Base-by-base conservation (phyloP, 176 grass and related monocot species). In the Eragrostis curvula region DNA sequence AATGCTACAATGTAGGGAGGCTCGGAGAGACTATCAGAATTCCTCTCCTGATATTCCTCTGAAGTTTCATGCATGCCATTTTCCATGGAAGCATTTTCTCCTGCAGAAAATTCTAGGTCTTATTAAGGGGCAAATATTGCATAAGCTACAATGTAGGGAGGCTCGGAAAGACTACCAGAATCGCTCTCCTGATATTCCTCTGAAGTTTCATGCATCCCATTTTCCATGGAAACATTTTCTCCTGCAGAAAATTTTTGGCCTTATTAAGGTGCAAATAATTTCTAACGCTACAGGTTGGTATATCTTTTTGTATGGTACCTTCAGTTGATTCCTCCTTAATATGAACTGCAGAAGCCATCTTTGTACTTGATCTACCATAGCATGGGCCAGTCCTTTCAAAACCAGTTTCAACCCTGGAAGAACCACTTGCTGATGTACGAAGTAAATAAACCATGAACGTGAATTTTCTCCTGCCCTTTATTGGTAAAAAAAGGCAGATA, bases 371-470 rank as follows among this genome's bases (percentile, higher is more conserved):
- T 66, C 48, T 55, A 0, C 57, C 23, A 77, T 21, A 15, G 9
- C 53, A 77, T 77, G 41, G 9, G 15, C 74, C 43, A 77, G 0
- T 16, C 57, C 24, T 46, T 40, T 40, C 29, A 40, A 40, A 74
- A 40, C 41, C 51, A 24, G 9, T 12, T 78, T 15, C 15, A 46
- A 15, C 27, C 10, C 0, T 27, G 32, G n/a, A 55, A 72, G 63
- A 73, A 28, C 13, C 1, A 47, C 13, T 9, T 12, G 49, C 66
- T 66, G 55, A 20, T 63, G 77, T 46, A 6, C 42, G 49, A 67
- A 88, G 66, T 73, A 89, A 14, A 87, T 87, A 53, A 12, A 90
- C 85, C 5, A 6, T 62, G 7, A 82, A 48, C 70, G 72, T 53
- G 12, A 79, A 70, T 40, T 13, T 68, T 63, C 15, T 74, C 7